Conservation (phyloP, 768 basidiomycete species). For the Kwoniella dejecticola region DNA sequence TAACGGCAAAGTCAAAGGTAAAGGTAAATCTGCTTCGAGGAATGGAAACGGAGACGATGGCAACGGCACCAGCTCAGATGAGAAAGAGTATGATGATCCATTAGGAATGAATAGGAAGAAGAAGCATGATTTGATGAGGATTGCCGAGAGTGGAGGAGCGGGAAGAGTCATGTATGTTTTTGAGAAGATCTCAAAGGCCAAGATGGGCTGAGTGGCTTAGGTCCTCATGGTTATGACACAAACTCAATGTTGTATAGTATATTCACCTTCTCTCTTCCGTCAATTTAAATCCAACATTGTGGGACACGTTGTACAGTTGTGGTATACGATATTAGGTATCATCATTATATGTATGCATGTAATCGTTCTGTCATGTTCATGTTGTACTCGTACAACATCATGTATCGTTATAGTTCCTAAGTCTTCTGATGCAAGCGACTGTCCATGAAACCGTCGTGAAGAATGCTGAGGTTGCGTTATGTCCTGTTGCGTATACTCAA, state of each 20-base stretch:
- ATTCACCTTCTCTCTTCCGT: too few relatives aligned
- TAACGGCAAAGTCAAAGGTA: too few relatives aligned
- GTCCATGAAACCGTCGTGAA: too few relatives aligned
- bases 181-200: constrained; percentile 42
- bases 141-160: constrained; percentile 27
- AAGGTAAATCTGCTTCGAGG: neutral
- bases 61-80: neutral
- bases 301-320: too few relatives aligned
- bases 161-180: constrained; percentile 53
- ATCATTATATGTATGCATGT: neutral
- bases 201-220: neutral
- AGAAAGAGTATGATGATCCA: constrained; percentile 1
- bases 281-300: too few relatives aligned
- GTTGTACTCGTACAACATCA: neutral
- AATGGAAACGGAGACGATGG: neutral
- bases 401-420: too few relatives aligned
- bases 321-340: too few relatives aligned
- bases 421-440: too few relatives aligned
- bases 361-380: neutral
- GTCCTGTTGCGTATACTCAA: too few relatives aligned
- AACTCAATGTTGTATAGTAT: too few relatives aligned
- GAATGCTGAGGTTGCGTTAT: too few relatives aligned
- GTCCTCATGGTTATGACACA: too few relatives aligned
- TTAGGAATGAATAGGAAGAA: constrained; percentile 14
- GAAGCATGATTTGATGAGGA: constrained; percentile 45